Evolutionary conservation across 2,329 filamentous ascomycete species (phyloP).

Genomic region (Curvularia spicifera): DNA sequence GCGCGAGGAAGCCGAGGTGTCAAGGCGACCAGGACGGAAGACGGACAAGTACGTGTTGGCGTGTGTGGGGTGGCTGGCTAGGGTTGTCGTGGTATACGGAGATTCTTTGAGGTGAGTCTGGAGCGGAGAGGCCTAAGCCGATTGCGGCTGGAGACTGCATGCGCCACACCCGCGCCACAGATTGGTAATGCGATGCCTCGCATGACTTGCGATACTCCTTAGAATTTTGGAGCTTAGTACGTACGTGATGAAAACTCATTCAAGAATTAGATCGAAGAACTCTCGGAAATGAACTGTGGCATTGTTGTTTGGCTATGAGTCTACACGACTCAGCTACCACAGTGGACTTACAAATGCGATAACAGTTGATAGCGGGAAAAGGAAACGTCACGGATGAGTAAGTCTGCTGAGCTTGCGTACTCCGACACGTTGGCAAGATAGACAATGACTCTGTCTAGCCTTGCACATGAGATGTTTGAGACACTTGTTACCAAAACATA

Average conservation of each 20-base stretch:
- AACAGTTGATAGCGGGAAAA: background rate
- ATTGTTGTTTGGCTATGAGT: background rate
- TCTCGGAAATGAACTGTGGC: background rate
- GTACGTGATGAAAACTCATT: background rate
- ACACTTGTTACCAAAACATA: background rate
- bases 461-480: slow-evolving; percentile 11
- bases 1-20: slow-evolving; percentile 19
- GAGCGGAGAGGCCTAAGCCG: slow-evolving; percentile 16
- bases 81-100: slow-evolving; percentile 15
- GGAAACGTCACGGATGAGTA: background rate
- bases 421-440: slow-evolving; percentile 22
- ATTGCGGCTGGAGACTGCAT: slow-evolving; percentile 7
- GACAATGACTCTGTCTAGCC: slow-evolving; percentile 13
- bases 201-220: background rate
- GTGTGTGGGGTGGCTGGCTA: slow-evolving; percentile 26
- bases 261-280: background rate
- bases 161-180: slow-evolving; percentile 22
- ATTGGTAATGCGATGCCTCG: background rate
- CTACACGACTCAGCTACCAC: background rate
- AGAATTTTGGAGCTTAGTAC: background rate
- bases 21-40: slow-evolving; percentile 26
- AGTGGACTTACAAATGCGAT: background rate
- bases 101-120: slow-evolving; percentile 32
- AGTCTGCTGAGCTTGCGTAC: slow-evolving; percentile 9
- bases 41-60: slow-evolving; percentile 28